Base-by-base conservation (phyloP, 768 basidiomycete species). In the Lactarius sanguifluus region DNA sequence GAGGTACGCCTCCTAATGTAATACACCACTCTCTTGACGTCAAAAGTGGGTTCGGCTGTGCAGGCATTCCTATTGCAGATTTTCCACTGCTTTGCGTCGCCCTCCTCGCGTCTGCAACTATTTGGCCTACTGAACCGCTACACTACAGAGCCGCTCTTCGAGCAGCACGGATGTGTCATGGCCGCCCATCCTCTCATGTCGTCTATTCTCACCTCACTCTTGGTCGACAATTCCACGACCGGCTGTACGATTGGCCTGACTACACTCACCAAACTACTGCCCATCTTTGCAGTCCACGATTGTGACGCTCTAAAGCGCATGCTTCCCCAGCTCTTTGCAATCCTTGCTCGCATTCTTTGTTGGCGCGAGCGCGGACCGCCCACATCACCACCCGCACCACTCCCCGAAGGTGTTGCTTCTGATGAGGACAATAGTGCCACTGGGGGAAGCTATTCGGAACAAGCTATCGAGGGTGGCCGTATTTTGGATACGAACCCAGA, bases 151-250 rank as follows among this genome's bases (percentile, higher is more conserved):
- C 76, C 81, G 10, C 77, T 78, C 16, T 91, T 90, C 30, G 71
- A 78, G 4, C 68, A 70, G n/a, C 81, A 81, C 18, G 81, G 84
- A 18, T 71, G 76, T 43, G 77, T 84, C 30, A 76, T 92, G 25
- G 85, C 87, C 5, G 74, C 75, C 18, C 89, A 91, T 71, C 81
- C 84, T 15, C 80, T 94, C 60, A 83, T 90, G 78, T 77, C 78
- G 28, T 86, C 83, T 66, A 73, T 94, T n/a, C 74, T 91, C 8
- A 75, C 82, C 57, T 92, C 89, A 4, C 79, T 94, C 30, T 76
- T 88, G 34, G 77, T 93, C 69, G 92, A 94, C 72, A 86, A 84
- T 60, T 92, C 91, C 47, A 85, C 89, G 13, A 91, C 88, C 0
- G 78, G 84, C 32, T 89, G 87, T 70, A 85, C 84, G 2, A 81